phyloP scores from a whole-genome alignment of 2,329 filamentous ascomycete species.

The Camillea tinctor region DNA sequence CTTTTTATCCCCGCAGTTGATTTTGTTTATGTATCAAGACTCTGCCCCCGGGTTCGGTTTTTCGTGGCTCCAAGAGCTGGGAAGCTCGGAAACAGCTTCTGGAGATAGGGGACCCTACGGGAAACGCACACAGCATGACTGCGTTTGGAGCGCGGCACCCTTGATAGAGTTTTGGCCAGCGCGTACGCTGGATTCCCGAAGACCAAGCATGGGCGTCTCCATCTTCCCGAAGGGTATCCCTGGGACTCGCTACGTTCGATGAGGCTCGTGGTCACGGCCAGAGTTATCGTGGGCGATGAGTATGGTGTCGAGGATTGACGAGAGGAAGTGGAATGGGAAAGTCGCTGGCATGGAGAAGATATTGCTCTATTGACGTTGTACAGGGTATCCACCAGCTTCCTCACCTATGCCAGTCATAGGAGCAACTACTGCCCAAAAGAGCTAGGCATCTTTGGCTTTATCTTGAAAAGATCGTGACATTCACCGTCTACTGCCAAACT shows the following conservation, averaged over 20 bases:
- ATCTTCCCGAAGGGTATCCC: neutral
- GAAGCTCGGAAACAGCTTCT: neutral
- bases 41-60: neutral
- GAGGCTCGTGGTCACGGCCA: neutral
- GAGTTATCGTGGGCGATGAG: neutral
- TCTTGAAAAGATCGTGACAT: neutral
- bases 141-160: neutral
- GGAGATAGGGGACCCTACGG: neutral
- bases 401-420: neutral
- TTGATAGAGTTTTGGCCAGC: neutral
- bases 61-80: neutral
- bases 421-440: neutral
- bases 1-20: neutral
- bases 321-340: neutral
- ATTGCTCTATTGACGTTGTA: neutral
- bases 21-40: neutral
- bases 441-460: neutral
- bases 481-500: neutral
- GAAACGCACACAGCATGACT: neutral
- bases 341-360: neutral
- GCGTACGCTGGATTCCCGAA: neutral
- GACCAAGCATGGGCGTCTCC: neutral
- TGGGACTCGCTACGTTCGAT: neutral
- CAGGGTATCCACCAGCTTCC: neutral
- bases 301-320: neutral